A percentile compares a stretch with the other conserved stretches of the same genome.
phyloP scores from a whole-genome alignment of 2,329 filamentous ascomycete genomes.

The Cladophialophora chaetospira region DNA sequence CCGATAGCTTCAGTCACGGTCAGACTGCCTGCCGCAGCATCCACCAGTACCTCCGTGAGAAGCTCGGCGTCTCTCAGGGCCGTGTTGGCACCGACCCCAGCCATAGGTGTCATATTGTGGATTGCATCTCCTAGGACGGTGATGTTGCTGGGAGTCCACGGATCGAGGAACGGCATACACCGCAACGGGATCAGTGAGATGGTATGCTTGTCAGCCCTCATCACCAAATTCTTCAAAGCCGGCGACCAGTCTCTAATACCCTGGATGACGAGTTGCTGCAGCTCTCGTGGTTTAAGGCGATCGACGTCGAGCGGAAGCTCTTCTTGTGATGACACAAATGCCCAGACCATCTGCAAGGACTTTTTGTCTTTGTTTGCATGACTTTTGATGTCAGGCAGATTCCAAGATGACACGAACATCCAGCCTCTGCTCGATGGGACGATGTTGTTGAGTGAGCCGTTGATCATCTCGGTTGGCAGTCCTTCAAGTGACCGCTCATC shows the following conservation, averaged over 20 bases:
- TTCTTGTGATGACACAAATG: background rate
- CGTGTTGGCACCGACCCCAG: conserved; percentile 43
- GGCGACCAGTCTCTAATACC: background rate
- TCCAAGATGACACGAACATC: background rate
- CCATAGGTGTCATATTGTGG: conserved; percentile 5
- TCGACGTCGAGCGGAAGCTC: background rate
- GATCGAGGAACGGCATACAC: background rate
- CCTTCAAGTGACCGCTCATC: background rate
- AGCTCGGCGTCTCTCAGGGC: conserved; percentile 38
- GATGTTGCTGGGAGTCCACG: background rate
- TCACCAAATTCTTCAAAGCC: background rate
- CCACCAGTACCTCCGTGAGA: background rate
- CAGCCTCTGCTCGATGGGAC: background rate
- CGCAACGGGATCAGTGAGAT: background rate
- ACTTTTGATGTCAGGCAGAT: background rate
- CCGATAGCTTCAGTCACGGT: background rate
- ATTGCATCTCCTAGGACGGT: conserved; percentile 27
- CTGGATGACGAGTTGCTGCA: conserved; percentile 2
- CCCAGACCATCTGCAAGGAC: background rate
- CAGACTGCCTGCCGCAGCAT: background rate
- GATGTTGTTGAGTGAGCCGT: background rate
- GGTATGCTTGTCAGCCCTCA: background rate
- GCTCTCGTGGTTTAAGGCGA: background rate
- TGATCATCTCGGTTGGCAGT: background rate
- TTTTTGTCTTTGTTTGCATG: no score